These are phyloP conservation scores for Penicillium thymicola DNA, from an alignment of 2,329 filamentous ascomycete genomes.

Conservation along the genomic window DNA sequence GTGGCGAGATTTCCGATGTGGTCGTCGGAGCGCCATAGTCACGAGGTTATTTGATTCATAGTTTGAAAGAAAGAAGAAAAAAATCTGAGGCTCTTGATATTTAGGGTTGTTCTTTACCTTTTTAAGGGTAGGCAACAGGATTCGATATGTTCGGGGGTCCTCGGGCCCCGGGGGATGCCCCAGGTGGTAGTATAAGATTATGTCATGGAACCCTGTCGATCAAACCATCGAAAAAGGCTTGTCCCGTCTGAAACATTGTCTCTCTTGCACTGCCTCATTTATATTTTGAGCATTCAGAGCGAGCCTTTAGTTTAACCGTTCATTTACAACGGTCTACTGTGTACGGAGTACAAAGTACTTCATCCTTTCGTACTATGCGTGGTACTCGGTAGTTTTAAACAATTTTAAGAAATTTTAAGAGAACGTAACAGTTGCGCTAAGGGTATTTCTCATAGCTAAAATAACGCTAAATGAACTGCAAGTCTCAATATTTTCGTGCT, in stretches of 20 bases:
- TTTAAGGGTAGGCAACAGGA: constrained; percentile 23
- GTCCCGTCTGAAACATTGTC: constrained; percentile 23
- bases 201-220: constrained; percentile 25
- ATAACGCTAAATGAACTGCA: not conserved
- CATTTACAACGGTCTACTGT: not conserved
- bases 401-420: not conserved
- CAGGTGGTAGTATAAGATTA: constrained; percentile 8
- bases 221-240: constrained; percentile 20
- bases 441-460: not conserved
- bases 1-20: constrained; percentile 37
- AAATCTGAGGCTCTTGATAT: not conserved
- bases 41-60: constrained; percentile 9
- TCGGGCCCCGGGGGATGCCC: not conserved
- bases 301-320: not conserved
- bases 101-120: not conserved
- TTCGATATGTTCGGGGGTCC: constrained; percentile 3
- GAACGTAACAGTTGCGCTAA: not conserved
- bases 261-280: constrained; percentile 18
- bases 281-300: not conserved
- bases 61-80: not conserved
- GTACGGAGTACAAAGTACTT: no score
- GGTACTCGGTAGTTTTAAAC: not conserved
- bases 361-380: not conserved
- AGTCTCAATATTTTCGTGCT: not conserved
- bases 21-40: constrained; percentile 34